phyloP scores from a whole-genome alignment of 2,329 filamentous ascomycete species.

The Dactylellina sp. region DNA sequence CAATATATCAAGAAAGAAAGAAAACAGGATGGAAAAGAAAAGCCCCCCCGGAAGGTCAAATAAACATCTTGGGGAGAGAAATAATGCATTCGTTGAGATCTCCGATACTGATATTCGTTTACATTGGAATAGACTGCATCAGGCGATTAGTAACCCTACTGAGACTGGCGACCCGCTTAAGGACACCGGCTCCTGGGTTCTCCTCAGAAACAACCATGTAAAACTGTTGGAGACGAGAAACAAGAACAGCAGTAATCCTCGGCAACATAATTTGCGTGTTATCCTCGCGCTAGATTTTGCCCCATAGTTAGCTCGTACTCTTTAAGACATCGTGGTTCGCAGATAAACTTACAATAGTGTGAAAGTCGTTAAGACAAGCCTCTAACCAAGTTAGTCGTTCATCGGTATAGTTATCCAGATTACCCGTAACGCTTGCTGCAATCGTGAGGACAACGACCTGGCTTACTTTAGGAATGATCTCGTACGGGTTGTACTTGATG shows the following conservation, averaged over 20 bases:
- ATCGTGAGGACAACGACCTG: slow-evolving; percentile 74
- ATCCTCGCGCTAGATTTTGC: slow-evolving; percentile 65
- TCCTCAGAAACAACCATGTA: slow-evolving; percentile 68
- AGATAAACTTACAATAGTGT: slow-evolving; percentile 62
- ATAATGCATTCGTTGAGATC: no score
- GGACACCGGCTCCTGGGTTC: slow-evolving; percentile 66
- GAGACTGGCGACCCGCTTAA: slow-evolving; percentile 63
- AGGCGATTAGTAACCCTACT: slow-evolving; percentile 59
- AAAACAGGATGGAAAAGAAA: not conserved
- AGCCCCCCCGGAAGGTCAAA: no score
- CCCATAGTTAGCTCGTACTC: slow-evolving; percentile 64
- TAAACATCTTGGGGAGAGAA: no score
- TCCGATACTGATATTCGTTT: no score
- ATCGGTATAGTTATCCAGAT: slow-evolving; percentile 65
- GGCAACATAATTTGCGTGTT: slow-evolving; percentile 65
- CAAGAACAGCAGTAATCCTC: slow-evolving; percentile 70
- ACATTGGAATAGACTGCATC: slow-evolving; percentile 46
- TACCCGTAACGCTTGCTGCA: slow-evolving; percentile 73
- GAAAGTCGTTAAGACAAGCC: slow-evolving; percentile 59
- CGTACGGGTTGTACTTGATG: slow-evolving; percentile 67
- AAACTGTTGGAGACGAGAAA: slow-evolving; percentile 69
- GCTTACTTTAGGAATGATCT: slow-evolving; percentile 70
- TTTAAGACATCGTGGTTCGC: no score
- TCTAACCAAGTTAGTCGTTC: slow-evolving; percentile 61
- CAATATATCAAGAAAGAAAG: slow-evolving; percentile 4